These are phyloP conservation scores for Fusarium dlaminii DNA, from an alignment of 2,329 filamentous ascomycete genomes.

Conservation along the genomic window DNA sequence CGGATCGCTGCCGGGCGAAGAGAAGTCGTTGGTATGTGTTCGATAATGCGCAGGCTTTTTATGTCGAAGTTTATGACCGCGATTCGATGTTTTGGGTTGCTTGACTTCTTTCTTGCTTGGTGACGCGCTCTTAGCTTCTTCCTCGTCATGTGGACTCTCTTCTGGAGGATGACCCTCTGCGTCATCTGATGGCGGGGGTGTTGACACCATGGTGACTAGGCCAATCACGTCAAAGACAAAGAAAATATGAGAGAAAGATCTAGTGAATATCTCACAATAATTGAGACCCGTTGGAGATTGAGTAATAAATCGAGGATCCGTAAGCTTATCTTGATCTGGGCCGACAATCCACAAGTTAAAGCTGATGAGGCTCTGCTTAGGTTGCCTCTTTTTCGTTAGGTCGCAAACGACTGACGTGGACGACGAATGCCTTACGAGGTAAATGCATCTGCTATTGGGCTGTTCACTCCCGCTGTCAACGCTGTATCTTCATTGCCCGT, in stretches of 20 bases:
- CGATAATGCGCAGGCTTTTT: not conserved
- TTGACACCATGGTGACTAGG: constrained; percentile 1
- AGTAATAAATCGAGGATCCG: not conserved
- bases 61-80: not conserved
- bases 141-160: not conserved
- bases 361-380: constrained; percentile 11
- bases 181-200: constrained; percentile 6
- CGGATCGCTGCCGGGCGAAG: not conserved
- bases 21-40: not conserved
- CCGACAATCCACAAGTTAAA: not conserved
- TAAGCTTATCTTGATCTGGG: not conserved
- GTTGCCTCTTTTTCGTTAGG: not conserved
- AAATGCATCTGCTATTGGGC: not conserved
- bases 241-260: not conserved
- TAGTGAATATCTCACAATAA: not conserved
- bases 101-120: not conserved
- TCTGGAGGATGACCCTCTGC: not conserved
- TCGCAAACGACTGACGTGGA: constrained; percentile 16
- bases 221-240: not conserved
- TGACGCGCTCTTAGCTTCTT: not conserved
- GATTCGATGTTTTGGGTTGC: not conserved
- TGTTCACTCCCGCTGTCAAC: not conserved
- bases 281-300: not conserved
- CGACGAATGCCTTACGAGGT: not conserved
- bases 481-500: not conserved